Evolutionary conservation across 139 green algal genomes (phyloP).

Genomic region (Closterium sp.): DNA sequence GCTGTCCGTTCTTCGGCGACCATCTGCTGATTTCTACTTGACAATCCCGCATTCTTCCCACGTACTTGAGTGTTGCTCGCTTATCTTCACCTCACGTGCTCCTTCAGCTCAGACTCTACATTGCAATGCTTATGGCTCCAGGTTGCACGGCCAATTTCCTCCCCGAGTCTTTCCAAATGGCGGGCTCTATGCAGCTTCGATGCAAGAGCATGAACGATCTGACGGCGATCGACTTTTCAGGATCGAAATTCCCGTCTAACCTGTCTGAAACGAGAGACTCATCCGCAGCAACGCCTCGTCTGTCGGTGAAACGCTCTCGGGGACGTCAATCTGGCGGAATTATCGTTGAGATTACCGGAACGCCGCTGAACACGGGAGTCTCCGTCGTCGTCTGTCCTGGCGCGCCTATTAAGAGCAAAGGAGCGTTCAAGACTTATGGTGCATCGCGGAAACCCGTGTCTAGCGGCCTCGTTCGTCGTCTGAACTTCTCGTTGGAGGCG

Average conservation of each 20-base stretch:
- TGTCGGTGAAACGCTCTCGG: background rate
- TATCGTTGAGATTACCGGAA: background rate
- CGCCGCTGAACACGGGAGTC: background rate
- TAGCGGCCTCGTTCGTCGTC: background rate
- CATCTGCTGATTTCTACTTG: background rate
- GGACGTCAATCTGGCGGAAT: background rate
- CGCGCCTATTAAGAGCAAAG: background rate
- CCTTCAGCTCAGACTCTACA: background rate
- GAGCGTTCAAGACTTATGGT: background rate
- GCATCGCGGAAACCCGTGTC: background rate
- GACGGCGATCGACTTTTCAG: background rate
- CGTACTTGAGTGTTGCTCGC: background rate
- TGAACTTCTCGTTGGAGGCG: background rate
- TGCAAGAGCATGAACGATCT: background rate
- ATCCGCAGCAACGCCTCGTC: background rate
- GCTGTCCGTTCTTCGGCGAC: background rate
- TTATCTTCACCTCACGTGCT: background rate
- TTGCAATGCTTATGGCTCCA: background rate
- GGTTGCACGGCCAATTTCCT: background rate
- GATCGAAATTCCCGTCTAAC: background rate
- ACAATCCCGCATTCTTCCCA: background rate
- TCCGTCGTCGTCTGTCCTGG: background rate
- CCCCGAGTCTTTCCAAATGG: background rate
- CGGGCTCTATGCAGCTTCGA: background rate
- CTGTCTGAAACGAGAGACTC: background rate